Conservation (phyloP, 2,329 filamentous ascomycete genomes). For the Escovopsis sp. region DNA sequence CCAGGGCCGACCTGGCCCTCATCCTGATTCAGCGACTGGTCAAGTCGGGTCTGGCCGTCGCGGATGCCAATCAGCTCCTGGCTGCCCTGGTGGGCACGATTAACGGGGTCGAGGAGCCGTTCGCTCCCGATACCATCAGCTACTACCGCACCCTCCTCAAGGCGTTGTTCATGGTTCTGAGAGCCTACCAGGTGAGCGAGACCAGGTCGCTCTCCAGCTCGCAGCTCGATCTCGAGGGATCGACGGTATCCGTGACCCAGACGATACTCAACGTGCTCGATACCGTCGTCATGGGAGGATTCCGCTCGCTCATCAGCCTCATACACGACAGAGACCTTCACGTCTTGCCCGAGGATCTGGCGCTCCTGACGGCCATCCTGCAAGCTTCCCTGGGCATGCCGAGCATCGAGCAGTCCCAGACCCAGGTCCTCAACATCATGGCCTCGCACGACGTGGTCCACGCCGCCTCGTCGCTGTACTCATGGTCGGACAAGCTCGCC, state of each 20-base stretch:
- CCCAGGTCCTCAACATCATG: constrained; percentile 57
- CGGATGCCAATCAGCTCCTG: constrained; percentile 38
- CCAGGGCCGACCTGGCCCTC: constrained; percentile 67
- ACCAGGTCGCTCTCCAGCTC: constrained; percentile 17
- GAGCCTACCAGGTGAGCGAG: constrained; percentile 38
- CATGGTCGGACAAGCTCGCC: constrained; percentile 77
- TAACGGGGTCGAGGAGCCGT: constrained; percentile 38
- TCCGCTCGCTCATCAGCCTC: constrained; percentile 65
- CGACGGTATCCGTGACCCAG: constrained; percentile 34
- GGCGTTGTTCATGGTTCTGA: constrained; percentile 69
- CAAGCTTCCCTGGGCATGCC: constrained; percentile 73
- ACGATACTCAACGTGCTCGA: constrained; percentile 68
- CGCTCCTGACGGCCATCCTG: constrained; percentile 73
- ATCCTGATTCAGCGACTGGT: constrained; percentile 70
- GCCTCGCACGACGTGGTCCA: constrained; percentile 59
- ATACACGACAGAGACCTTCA: constrained; percentile 59
- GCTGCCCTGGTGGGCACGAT: constrained; percentile 37
- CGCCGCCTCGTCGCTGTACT: constrained; percentile 75
- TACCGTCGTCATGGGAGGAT: constrained; percentile 64
- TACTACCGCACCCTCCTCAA: constrained; percentile 79
- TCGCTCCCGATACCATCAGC: constrained; percentile 35
- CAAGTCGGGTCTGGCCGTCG: constrained; percentile 34
- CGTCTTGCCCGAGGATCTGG: constrained; percentile 62
- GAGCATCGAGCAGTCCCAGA: constrained; percentile 55
- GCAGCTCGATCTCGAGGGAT: constrained; percentile 19